Conservation (phyloP, 1,284 basidiomycete genomes). For the Ustilago lituana region DNA sequence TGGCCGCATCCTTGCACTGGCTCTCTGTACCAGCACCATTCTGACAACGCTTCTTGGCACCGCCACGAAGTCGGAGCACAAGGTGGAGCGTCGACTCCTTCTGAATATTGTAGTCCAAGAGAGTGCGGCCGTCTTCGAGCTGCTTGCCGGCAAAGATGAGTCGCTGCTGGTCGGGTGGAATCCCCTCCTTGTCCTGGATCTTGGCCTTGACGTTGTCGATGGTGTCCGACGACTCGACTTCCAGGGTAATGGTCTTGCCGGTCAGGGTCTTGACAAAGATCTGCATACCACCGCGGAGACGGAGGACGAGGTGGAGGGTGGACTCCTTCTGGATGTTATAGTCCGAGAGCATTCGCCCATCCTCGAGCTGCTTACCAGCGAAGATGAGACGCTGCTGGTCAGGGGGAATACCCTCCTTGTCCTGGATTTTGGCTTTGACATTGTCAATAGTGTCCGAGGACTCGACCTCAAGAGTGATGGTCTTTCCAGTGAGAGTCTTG, state of each 20-base stretch:
- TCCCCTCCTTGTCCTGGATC: slow-evolving; percentile 67
- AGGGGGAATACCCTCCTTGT: slow-evolving; percentile 65
- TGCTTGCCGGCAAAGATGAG: slow-evolving; percentile 70
- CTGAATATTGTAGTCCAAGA: slow-evolving; percentile 69
- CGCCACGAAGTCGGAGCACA: slow-evolving; percentile 64
- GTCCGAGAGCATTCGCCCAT: slow-evolving; percentile 62
- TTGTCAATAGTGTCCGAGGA: slow-evolving; percentile 73
- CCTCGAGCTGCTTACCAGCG: slow-evolving; percentile 65
- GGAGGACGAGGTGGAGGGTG: slow-evolving; percentile 93
- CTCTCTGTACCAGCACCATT: slow-evolving; percentile 59
- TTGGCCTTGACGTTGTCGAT: slow-evolving; percentile 80
- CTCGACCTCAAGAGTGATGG: slow-evolving; percentile 69
- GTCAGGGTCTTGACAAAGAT: slow-evolving; percentile 76
- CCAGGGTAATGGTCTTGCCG: slow-evolving; percentile 95
- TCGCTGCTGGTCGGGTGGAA: slow-evolving; percentile 70
- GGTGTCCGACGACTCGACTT: slow-evolving; percentile 89
- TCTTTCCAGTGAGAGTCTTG: slow-evolving; percentile 60
- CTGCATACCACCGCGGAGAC: slow-evolving; percentile 76
- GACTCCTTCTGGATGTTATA: slow-evolving; percentile 97
- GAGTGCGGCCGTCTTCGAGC: slow-evolving; percentile 70
- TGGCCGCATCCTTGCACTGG: slow-evolving; percentile 65
- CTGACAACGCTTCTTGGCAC: slow-evolving; percentile 67
- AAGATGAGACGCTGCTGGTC: slow-evolving; percentile 65
- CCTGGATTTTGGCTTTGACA: slow-evolving; percentile 70
- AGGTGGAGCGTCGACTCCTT: slow-evolving; percentile 65